Base-by-base conservation (phyloP, 768 basidiomycete genomes). In the Kwoniella pini region DNA sequence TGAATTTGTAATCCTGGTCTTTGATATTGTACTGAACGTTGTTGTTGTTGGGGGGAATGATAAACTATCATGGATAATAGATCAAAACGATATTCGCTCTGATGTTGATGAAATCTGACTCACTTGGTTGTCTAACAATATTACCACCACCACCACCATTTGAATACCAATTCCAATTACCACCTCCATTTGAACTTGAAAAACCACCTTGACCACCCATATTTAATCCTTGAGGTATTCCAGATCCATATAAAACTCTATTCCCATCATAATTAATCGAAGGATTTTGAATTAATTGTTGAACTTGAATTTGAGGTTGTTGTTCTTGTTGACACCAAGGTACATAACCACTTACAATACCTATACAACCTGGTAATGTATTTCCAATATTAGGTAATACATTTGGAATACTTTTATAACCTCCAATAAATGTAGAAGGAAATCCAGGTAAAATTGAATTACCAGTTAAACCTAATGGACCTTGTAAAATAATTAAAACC, bases 101-200 rank as follows among this genome's bases (percentile, higher is more conserved):
- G 22, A n/a, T 19, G 10, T 4, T 0, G 38, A 39, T 39, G 19
- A n/a, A 39, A 11, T 19, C 17, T 4, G 17, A 39, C 52, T 53
- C 22, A 53, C 52, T 36, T 38, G 52, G 38, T 22, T 53, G 52
- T 53, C 28, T 13, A 11, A 28, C 28, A 17, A 40, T 11, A 17
- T 21, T 45, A 19, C 44, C 44, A 22, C 26, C 22, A 17, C 30
- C 55, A 19, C 44, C 44, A 22, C 26, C 22, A 39, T 73, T 71
- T 15, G 70, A 62, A 53, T 72, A 76, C 75, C 75, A 76, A 38
- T 65, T 72, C 66, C 64, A 76, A 24, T 67, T 68, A 4, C 67
- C 70, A 10, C 60, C 67, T 0, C 67, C 71, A 15, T 61, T 54
- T 3, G 64, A 66, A 5, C 49, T 57, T 1, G 70, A 61, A 28